These are phyloP conservation scores for Cupressus sempervirens DNA, from an alignment of 75 land plant species.

Conservation along the genomic window DNA sequence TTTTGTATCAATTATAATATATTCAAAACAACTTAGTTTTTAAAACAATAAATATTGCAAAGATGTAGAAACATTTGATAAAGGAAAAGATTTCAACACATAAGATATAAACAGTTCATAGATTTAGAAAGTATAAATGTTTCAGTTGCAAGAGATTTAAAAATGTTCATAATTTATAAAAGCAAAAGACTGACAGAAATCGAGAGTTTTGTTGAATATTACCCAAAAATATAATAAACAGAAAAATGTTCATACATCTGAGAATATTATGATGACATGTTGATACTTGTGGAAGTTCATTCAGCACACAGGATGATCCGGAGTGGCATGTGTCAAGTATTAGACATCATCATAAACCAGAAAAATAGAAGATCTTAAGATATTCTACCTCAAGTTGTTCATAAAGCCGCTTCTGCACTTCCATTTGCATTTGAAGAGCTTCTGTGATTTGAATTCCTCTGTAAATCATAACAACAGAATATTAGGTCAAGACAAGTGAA, in stretches of 20 bases:
- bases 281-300: not conserved
- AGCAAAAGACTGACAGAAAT: not conserved
- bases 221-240: not conserved
- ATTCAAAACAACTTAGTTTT: not conserved
- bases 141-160: not conserved
- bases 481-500: not conserved
- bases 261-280: not conserved
- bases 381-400: constrained; percentile 73
- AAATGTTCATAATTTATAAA: not conserved
- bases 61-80: not conserved
- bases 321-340: not conserved
- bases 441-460: constrained; percentile 44
- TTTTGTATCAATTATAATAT: not conserved
- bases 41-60: not conserved
- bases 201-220: not conserved
- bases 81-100: not conserved
- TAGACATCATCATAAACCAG: not conserved
- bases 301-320: not conserved
- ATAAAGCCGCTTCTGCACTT: constrained; percentile 70
- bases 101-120: not conserved
- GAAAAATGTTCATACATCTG: not conserved
- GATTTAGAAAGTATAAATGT: not conserved
- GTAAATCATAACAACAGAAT: constrained; percentile 8
- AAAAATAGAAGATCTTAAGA: not conserved
- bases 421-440: constrained; percentile 70